Evolutionary conservation across 257 asterid species (phyloP), one percentile per base, ranked within the genome.

Genomic region (Ophiorrhiza pumila): DNA sequence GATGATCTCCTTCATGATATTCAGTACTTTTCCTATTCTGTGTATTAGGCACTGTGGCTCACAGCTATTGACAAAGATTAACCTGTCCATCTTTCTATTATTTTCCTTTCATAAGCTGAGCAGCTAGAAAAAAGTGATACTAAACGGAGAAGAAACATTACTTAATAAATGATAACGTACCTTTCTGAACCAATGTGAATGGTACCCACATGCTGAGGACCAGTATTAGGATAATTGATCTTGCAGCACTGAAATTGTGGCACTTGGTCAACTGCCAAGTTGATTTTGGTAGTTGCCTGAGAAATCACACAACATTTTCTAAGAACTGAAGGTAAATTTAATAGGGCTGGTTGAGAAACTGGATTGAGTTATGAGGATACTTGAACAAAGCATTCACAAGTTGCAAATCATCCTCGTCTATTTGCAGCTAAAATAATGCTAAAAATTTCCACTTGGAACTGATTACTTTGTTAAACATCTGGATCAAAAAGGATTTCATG

Each of bases 141-240:
- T 18, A 20, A 13, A 29, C 39, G 27, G 23, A 20, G 68, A 68
- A 49, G 62, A 72, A 45, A 25, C 23, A 17, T 50, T 42, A 25
- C 50, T 23, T 17, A 23, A 29, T 27, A 72, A 77, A 13, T 63
- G 20, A 60, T 41, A 76, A 41, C 63, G 46, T 84, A 94, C 98
- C 96, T 89, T 85, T 94, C 99, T 1, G 93, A 79, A 71, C 96
- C 97, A 72, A 94, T 88, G 85, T 94, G 99, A 78, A 91, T 90
- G 58, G 97, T 90, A 69, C 97, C 99, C 83, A 83, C 84, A 85
- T 94, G 99, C 77, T 94, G 95, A 55, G 97, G 99, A 74, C 99
- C 97, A 55, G 89, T 83, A 80, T 82, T 84, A 42, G 90, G 82
- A 80, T 84, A 70, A 66, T 75, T 80, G 81, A 79, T 78, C 78